Evolutionary conservation across 2,329 filamentous ascomycete genomes (phyloP), one percentile per base, ranked within the genome.

Genomic region (Tolypocladium tropicale): DNA sequence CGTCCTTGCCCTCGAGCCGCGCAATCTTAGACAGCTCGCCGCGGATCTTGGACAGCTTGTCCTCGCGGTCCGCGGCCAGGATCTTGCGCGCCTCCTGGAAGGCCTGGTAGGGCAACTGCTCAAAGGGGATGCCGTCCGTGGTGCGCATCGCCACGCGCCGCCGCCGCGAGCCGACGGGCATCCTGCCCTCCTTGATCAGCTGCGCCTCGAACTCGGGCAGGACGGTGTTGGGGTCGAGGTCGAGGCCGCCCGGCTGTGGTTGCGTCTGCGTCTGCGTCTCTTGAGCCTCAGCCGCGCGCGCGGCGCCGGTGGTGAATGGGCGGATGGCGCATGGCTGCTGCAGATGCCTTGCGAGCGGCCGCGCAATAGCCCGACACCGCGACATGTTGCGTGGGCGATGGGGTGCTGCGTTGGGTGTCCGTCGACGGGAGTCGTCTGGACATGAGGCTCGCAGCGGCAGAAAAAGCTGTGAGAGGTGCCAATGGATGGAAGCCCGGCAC

Each of bases 11-110:
- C 70, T 86, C 78, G 50, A 95, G 71, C 58, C 79, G 77, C 55
- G 82, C 80, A 67, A 99, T 88, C 70, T 86, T 84, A 58, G 78
- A 78, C 53, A 85, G 74, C 71, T 90, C 84, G 32, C 72, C 77
- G 53, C 82, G 75, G 57, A 99, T 93, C 65, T 85, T 77, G 58
- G 79, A 75, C 53, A 97, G 65, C 76, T 96, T 97, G 73, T 93
- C 82, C 61, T 85, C 77, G 43, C 93, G 83, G 70, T 99, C 94
- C 55, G 82, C 83, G 54, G 84, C 79, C 56, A 99, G 77, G 52
- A 97, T 74, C 69, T 90, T 89, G 60, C 92, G 84, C 43, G 94
- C 94, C 75, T 96, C 92, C 74, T 99, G 94, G 76, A 97, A 99
- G 73, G 90, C 94, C 79, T 97, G 93, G 75, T 95, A 99, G 21